These are phyloP conservation scores for Flaveria brownii DNA, from an alignment of 129 eudicot species.

Conservation along the genomic window DNA sequence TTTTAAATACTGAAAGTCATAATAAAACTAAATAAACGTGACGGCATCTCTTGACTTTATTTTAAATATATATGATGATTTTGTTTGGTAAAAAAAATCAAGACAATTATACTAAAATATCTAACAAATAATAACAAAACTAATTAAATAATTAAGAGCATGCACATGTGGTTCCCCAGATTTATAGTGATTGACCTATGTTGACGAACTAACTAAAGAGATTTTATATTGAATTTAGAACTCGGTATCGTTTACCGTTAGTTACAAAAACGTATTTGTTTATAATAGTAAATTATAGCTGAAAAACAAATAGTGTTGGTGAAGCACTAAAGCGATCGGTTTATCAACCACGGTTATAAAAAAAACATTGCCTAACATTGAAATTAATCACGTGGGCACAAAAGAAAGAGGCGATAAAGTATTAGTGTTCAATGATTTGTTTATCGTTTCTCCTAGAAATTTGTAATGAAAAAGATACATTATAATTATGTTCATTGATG, in stretches of 20 bases:
- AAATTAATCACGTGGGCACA: not conserved
- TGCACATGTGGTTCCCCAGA: not conserved
- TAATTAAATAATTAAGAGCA: not conserved
- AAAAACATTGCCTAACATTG: not conserved
- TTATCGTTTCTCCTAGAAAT: slow-evolving; percentile 2
- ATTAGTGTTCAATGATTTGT: not conserved
- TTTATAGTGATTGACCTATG: not conserved
- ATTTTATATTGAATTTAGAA: not conserved
- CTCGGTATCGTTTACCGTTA: not conserved
- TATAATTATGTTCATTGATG: slow-evolving; percentile 4
- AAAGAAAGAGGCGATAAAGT: not conserved
- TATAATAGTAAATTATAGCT: not conserved
- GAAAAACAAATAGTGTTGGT: too few relatives aligned
- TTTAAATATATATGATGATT: too few relatives aligned
- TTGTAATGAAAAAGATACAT: not conserved
- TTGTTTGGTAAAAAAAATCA: too few relatives aligned
- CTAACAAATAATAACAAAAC: not conserved
- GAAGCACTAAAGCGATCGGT: too few relatives aligned
- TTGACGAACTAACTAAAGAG: not conserved
- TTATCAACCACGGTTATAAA: not conserved
- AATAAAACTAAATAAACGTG: too few relatives aligned
- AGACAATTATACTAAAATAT: too few relatives aligned
- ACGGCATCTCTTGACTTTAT: too few relatives aligned
- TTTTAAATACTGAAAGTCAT: too few relatives aligned
- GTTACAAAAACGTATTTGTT: not conserved